Evolutionary conservation across 176 grass and related monocot genomes (phyloP), one percentile per base, ranked within the genome.

Genomic region (Hyparrhenia diplandra): DNA sequence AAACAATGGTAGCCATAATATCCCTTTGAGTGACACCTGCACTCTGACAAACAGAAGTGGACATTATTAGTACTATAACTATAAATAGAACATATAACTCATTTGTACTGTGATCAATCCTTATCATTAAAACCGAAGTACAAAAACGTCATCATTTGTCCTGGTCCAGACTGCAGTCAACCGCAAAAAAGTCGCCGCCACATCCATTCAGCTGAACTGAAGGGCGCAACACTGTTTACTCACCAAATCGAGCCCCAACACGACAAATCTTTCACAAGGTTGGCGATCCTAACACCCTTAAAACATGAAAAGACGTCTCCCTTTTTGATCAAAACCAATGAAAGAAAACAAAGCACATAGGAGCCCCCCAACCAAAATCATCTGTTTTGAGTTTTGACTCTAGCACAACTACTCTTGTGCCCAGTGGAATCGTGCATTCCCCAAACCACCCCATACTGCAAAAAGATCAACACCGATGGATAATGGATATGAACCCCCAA

Each of bases 351-450:
- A 59, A 6, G 13, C 20, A 27, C 4, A 25, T 0, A 73, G 23
- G 28, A 41, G n/a, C 30, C 49, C 49, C 8, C 23, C 10, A 46
- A 28, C 7, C 13, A 18, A 18, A 82, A 23, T 5, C 41, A 2
- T 82, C 8, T 5, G 25, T 41, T 55, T 59, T 25, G 55, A 25
- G n/a, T 25, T 29, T 47, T 3, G 20, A 75, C 69, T 52, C 42
- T 35, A 32, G 3, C 42, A 23, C 42, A 52, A 34, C 23, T 52
- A 27, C 23, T 52, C 27, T 23, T 25, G 17, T 14, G 13, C 83
- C 30, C 67, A 79, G 62, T 30, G 77, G 34, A 43, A 85, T 70
- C 34, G 43, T 17, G 49, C 76, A 41, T 80, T 46, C 16, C 64
- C 64, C 42, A 4, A 76, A 76, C 5, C 13, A 23, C 45, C 42